Conservation (phyloP, 2,329 filamentous ascomycete species). For the Triangularia setosa region DNA sequence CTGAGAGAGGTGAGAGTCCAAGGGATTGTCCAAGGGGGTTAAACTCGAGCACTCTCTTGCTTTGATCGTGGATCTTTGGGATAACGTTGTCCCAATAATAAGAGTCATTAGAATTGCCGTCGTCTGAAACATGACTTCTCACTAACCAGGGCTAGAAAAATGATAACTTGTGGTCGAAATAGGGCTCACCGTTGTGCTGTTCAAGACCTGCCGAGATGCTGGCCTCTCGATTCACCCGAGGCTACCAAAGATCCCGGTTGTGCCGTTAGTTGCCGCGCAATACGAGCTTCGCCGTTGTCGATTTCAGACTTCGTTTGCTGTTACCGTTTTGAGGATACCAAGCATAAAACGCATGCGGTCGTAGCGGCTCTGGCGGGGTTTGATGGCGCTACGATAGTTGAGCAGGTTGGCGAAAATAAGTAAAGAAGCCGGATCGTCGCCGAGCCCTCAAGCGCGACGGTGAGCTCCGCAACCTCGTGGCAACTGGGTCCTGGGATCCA, state of each 20-base stretch:
- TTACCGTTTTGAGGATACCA: neutral
- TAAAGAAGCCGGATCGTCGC: neutral
- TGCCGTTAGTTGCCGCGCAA: neutral
- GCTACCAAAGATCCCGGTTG: neutral
- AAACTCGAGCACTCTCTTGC: neutral
- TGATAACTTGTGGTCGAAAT: neutral
- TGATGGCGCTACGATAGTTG: slow-evolving; percentile 2
- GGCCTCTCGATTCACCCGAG: neutral
- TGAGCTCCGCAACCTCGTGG: neutral
- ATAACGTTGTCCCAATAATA: neutral
- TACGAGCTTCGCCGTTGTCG: neutral
- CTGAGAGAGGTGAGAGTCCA: too few species aligned
- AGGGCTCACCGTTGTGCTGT: neutral
- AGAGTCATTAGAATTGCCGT: neutral
- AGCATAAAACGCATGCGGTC: neutral
- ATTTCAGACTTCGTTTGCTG: neutral
- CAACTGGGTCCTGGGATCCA: neutral
- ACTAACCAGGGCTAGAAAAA: neutral
- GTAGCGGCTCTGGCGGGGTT: neutral
- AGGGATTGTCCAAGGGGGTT: too few species aligned
- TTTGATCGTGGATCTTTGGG: neutral
- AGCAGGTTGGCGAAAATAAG: slow-evolving; percentile 3
- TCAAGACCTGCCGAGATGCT: neutral
- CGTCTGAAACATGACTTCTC: neutral
- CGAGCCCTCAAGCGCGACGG: neutral